Base-by-base conservation (phyloP, 1,284 basidiomycete species). In the Grifola frondosa region DNA sequence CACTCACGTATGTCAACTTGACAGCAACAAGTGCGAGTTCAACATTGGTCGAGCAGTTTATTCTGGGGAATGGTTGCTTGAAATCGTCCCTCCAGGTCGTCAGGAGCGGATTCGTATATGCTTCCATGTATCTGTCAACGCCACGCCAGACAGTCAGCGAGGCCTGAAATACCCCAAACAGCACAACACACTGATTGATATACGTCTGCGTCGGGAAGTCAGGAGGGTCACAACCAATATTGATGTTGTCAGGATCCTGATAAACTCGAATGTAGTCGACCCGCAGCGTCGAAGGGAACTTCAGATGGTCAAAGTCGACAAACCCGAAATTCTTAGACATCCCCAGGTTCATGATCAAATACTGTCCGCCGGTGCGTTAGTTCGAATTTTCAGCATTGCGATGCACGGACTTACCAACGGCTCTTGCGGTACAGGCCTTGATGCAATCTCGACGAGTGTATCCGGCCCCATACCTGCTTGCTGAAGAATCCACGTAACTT, bases 211-310 rank as follows among this genome's bases (percentile, higher is more conserved):
- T 96, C 0, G 92, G 93, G 64, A 82, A 86, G 38, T 80, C 77
- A 17, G 69, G 62, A 1, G 92, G 92, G 58, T 93, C 87, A 59
- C 93, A 96, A 2, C 91, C 90, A 26, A 91, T 73, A 60, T 88
- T 90, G 41, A 84, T 77, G 8, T 74, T 61, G 41, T 78, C 65
- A 47, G 77, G 73, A 11, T 79, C 75, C 57, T 91, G 89, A 61
- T 92, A 93, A 3, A 95, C 84, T 7, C 92, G 78, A 31, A 95
- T 77, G 66, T 83, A 96, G 59, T 97, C 91, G 41, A 96, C 68
- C 20, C 70, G 67, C 85, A 94, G 85, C 7, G 68, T 74, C 1
- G 72, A 63, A 1, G 91, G 91, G 69, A 89, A 92, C 3, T 60
- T 65, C 30, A 93, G 69, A 40, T 85, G 67, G 0, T 73, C 62